phyloP scores from a whole-genome alignment of 2,329 filamentous ascomycete species.

The Neurospora sp. region DNA sequence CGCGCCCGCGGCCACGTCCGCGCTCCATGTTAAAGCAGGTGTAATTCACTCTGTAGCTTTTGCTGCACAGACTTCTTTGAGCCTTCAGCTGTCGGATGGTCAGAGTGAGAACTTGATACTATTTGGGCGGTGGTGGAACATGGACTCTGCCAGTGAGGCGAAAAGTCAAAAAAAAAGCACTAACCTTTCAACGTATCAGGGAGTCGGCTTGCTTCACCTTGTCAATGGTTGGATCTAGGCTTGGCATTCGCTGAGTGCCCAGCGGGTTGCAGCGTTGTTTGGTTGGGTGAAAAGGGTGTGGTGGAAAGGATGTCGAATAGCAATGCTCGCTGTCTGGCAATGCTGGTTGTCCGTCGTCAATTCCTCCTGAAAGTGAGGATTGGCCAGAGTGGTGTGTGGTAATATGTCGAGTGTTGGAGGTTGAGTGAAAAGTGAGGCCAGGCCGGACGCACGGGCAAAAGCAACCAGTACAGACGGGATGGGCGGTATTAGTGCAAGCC shows the following conservation, averaged over 20 bases:
- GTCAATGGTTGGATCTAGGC: background rate
- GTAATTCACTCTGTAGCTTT: slow-evolving; percentile 13
- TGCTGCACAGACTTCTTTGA: slow-evolving; percentile 1
- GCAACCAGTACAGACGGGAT: background rate
- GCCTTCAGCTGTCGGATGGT: slow-evolving; percentile 1
- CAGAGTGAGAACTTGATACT: slow-evolving; percentile 4
- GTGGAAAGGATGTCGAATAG: background rate
- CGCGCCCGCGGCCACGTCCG: slow-evolving; percentile 16
- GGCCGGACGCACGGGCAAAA: background rate
- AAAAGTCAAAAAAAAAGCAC: slow-evolving; percentile 17
- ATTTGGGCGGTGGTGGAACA: background rate
- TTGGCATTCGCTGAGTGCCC: background rate
- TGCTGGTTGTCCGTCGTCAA: background rate
- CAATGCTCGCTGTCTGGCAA: background rate
- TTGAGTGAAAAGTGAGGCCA: background rate
- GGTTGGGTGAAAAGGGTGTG: background rate
- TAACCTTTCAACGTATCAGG: slow-evolving; percentile 20
- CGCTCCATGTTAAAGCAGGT: slow-evolving; percentile 13
- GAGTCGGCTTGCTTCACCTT: slow-evolving; percentile 1
- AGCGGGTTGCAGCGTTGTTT: background rate
- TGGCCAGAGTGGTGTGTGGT: background rate
- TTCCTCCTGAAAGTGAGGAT: background rate
- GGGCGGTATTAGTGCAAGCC: background rate
- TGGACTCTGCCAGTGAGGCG: slow-evolving; percentile 10
- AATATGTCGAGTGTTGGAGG: background rate